Evolutionary conservation across 345 rosid genomes (phyloP), one percentile per base, ranked within the genome.

Genomic region (Ceriops tagal): DNA sequence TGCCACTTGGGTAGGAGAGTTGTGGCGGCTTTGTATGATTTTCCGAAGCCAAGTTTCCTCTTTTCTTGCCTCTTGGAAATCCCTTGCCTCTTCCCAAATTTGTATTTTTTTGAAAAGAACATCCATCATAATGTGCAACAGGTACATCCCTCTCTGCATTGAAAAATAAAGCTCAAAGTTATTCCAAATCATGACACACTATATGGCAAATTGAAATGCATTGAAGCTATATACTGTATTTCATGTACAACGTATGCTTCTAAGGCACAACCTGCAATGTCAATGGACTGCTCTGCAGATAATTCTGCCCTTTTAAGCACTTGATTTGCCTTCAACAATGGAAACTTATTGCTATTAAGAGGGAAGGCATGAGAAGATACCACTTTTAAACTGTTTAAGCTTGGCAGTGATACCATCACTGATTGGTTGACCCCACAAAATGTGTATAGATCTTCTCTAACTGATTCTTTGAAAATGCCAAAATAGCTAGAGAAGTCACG

Each of bases 401-500:
- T 22, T 56, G 59, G 22, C 16, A 26, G 59, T 21, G 59, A 24
- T 10, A 21, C 16, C 16, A 22, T 21, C 26, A 56, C 18, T 15
- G 59, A 56, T 56, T 56, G 59, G 59, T 27, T 56, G 26, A 9
- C 59, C 59, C 59, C 59, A 56, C 10, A 11, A 56, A 56, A 56
- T 0, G 59, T n/a, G 24, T 56, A 24, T 27, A 24, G 31, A 56
- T 24, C 59, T 56, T 56, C 31, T 24, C 28, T 24, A 56, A 24
- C 18, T 24, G 59, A 56, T 56, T 56, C 30, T 43, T 24, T 24
- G 11, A 56, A 56, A 21, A 56, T 10, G 19, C 59, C 59, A 56
- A 56, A 21, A 16, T 55, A 55, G 58, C 58, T 55, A 9, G 58
- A 55, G 15, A 55, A 26, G 58, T 55, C 27, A 73, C 22, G 65